Evolutionary conservation across 2,329 filamentous ascomycete genomes (phyloP), one percentile per base, ranked within the genome.

Genomic region (Microdochium nivale): DNA sequence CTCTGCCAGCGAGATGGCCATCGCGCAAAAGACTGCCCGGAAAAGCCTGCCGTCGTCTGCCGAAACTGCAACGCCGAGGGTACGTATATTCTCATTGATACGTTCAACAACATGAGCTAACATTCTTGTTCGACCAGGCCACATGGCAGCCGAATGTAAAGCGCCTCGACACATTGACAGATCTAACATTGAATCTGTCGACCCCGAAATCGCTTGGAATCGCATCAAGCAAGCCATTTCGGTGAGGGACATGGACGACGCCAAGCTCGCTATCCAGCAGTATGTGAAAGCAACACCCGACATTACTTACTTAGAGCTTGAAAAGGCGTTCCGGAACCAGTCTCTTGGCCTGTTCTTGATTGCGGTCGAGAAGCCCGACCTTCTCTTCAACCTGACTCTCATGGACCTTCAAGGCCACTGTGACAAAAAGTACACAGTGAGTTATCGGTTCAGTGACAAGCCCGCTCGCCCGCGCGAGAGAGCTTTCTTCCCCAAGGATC

Each of bases 321-420:
- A 90, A 70, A 60, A 72, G 30, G 73, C 73, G 1, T 77, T 89
- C 62, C 80, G 85, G 7, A 58, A 66, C 1, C 70, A 79, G 43
- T 62, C 70, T 0, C 73, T 86, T 53, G 67, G 67, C 2, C 67
- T 86, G 14, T 84, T 76, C 67, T 68, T 89, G 50, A 84, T 88
- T 56, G 81, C 80, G 5, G 65, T 79, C 5, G 78, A 87, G 70
- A 77, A 79, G 56, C 68, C 77, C 32, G 64, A 74, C 5, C 65
- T 86, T 27, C 62, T 73, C 0, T 62, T 68, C 1, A 80, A 81
- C 4, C 77, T 83, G 57, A 87, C 82, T 54, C 84, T 86, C 66
- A 86, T 88, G 80, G 84, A 88, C 56, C 70, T 88, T 1, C 84
- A 88, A 60, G 86, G 86, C 4, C 80, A 86, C 54, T 70, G 85